phyloP scores from a whole-genome alignment of 169 alveolate species.

The Plasmodium sp. region DNA sequence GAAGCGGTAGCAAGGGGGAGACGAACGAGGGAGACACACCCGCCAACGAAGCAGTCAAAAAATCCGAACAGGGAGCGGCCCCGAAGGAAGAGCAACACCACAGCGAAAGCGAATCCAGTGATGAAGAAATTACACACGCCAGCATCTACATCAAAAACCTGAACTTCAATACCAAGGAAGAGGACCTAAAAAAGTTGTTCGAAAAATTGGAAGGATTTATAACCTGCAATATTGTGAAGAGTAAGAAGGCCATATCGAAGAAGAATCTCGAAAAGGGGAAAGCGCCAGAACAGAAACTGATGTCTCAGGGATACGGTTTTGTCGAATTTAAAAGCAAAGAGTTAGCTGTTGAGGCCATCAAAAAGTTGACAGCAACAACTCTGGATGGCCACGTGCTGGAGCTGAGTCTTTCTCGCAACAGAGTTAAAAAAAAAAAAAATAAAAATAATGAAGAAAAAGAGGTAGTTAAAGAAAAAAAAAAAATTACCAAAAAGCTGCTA shows the following conservation, averaged over 20 bases:
- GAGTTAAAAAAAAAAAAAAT: constrained; percentile 61
- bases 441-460: constrained; percentile 62
- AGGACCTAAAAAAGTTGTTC: constrained; percentile 80
- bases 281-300: constrained; percentile 38
- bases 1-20: background rate
- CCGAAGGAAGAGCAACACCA: background rate
- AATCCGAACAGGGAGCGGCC: constrained; percentile 11
- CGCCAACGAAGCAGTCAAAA: constrained; percentile 57
- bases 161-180: constrained; percentile 90
- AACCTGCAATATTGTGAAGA: constrained; percentile 81
- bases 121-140: constrained; percentile 74
- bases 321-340: constrained; percentile 89
- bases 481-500: constrained; percentile 87
- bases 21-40: constrained; percentile 19
- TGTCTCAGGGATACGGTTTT: constrained; percentile 94
- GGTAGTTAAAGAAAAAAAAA: constrained; percentile 72
- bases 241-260: constrained; percentile 77
- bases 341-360: constrained; percentile 82
- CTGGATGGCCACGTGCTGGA: constrained; percentile 81
- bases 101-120: constrained; percentile 58
- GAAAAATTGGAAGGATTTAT: constrained; percentile 80
- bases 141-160: constrained; percentile 93
- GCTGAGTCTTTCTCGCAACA: constrained; percentile 80
- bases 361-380: constrained; percentile 76
- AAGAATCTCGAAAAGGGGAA: constrained; percentile 28